Base-by-base conservation (phyloP, 1,139 yeast genomes). In the Magnusiomyces sp. region DNA sequence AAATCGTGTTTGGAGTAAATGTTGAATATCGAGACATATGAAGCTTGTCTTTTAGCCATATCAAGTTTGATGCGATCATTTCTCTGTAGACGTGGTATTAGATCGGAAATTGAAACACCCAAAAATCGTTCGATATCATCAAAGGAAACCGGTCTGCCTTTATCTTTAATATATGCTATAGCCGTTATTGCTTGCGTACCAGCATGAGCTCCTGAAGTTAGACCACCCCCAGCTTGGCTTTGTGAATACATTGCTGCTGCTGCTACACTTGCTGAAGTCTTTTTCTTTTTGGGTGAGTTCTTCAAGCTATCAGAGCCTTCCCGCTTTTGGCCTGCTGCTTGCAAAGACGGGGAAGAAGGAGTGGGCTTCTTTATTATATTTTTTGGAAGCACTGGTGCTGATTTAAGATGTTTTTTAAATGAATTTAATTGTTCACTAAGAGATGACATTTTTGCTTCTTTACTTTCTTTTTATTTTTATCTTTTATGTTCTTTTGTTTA, bases 21-120 rank as follows among this genome's bases (percentile, higher is more conserved):
- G 62, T 90, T 90, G 66, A 88, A 95, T 50, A 88, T 75, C 3
- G 97, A 88, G 43, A 87, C 83, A 62, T 92, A 94, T 62, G 87
- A 92, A 50, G 89, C 76, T 0, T 95, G 83, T 50, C 79, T 71
- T 37, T 72, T 73, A 31, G 70, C 71, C 1, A 56, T 63, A 47
- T 62, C 58, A 54, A 67, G 58, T 40, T 59, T 66, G 60, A 88
- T 82, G 62, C 94, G 75, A 58, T 87, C 92, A 53, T 88, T 78
- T 60, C 82, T 87, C 59, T 80, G 76, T 56, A 90, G 69, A 58
- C 88, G 72, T 37, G 87, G 86, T 36, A 87, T 67, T 55, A 90
- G 58, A 46, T 59, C 69, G 42, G 64, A 66, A 19, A 67, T 62
- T 19, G 71, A 68, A 14, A 63, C 65, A 29, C 73, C 70, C 57